Conservation (phyloP, 805 yeast species). For the Candida koratica region DNA sequence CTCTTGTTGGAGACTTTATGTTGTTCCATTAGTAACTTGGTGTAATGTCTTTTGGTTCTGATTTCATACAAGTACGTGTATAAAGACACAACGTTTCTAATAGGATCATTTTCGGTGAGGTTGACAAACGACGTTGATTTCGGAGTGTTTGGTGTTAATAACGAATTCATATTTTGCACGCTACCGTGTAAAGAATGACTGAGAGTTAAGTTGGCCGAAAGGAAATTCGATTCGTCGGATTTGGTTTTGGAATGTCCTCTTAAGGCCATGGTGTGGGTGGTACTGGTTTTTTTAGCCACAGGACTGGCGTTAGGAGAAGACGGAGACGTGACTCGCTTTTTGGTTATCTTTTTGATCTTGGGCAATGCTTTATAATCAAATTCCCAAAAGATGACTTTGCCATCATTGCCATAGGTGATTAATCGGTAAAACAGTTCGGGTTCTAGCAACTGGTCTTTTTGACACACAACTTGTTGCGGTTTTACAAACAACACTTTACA, state of each 20-base stretch:
- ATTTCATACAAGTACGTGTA: slow-evolving; percentile 34
- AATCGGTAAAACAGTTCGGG: slow-evolving; percentile 26
- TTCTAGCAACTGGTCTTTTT: slow-evolving; percentile 8
- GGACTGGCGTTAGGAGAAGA: background rate
- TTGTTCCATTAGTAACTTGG: slow-evolving; percentile 15
- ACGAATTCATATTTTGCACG: slow-evolving; percentile 22
- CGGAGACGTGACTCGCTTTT: slow-evolving; percentile 1
- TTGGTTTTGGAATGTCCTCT: slow-evolving; percentile 10
- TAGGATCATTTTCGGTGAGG: slow-evolving; percentile 17
- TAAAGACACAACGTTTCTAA: slow-evolving; percentile 27
- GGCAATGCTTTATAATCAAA: slow-evolving; percentile 42
- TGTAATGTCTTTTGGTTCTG: slow-evolving; percentile 32
- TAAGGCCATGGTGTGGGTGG: slow-evolving; percentile 2
- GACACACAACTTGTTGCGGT: slow-evolving; percentile 12
- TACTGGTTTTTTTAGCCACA: slow-evolving; percentile 2
- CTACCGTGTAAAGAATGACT: slow-evolving; percentile 11
- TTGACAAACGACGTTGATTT: slow-evolving; percentile 9
- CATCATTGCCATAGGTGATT: slow-evolving; percentile 38
- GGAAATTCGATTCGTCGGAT: slow-evolving; percentile 6
- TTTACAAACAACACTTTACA: slow-evolving; percentile 25
- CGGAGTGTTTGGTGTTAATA: slow-evolving; percentile 12
- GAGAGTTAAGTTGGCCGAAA: slow-evolving; percentile 8
- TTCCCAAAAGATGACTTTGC: slow-evolving; percentile 41
- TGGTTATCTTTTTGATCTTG: slow-evolving; percentile 22
- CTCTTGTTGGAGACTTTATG: slow-evolving; percentile 8